Percentiles rank a stretch among this genome's conserved stretches.
phyloP scores from a whole-genome alignment of 352 stramenopile species.

The Pythium utonaiense region DNA sequence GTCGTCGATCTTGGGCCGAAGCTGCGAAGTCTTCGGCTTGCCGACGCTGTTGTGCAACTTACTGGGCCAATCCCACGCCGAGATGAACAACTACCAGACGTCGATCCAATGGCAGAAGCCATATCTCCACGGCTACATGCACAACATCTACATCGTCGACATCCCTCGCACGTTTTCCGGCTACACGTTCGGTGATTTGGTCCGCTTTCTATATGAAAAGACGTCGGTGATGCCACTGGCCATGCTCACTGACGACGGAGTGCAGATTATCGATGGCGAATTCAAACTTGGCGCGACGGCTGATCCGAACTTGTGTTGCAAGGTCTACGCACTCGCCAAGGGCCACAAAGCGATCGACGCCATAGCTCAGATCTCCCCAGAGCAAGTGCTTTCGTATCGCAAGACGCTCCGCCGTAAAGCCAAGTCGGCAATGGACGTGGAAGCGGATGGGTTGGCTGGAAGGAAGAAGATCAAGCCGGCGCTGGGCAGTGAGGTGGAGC shows the following conservation, averaged over 20 bases:
- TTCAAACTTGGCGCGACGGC: constrained; percentile 74
- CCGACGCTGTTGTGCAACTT: constrained; percentile 69
- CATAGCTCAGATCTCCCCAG: constrained; percentile 56
- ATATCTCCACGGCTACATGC: constrained; percentile 67
- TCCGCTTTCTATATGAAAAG: constrained; percentile 78
- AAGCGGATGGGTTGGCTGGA: constrained; percentile 19
- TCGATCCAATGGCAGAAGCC: constrained; percentile 60
- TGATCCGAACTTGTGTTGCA: constrained; percentile 77
- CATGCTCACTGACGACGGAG: constrained; percentile 59
- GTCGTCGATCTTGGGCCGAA: constrained; percentile 64
- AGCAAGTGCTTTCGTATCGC: constrained; percentile 73
- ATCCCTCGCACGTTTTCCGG: constrained; percentile 78
- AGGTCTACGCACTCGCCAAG: constrained; percentile 73
- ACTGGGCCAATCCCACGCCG: constrained; percentile 47
- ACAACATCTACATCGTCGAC: constrained; percentile 72
- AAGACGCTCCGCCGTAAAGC: constrained; percentile 66
- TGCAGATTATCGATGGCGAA: constrained; percentile 69
- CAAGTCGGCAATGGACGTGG: constrained; percentile 32
- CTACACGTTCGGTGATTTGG: constrained; percentile 75
- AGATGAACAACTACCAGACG: constrained; percentile 50
- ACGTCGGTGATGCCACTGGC: constrained; percentile 57
- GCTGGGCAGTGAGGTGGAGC: constrained; percentile 52
- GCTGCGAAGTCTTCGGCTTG: constrained; percentile 60
- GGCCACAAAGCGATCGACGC: constrained; percentile 47
- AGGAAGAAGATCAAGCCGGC: constrained; percentile 62